Base-by-base conservation (phyloP, 306 rosid species). In the Dryas alaskensis region DNA sequence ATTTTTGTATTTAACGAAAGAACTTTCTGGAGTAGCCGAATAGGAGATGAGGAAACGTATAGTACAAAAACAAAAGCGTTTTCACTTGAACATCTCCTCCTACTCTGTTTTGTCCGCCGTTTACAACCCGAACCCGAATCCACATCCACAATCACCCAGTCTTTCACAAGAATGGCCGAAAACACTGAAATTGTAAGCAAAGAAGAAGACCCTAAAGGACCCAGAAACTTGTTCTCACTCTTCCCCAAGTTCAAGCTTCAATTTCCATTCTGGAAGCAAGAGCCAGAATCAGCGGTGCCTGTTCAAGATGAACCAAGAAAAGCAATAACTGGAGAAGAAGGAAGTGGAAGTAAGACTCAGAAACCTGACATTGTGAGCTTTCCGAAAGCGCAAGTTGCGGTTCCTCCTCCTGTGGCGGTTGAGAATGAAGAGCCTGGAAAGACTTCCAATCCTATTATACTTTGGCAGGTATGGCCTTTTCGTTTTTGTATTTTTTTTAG, bases 361-460 rank as follows among this genome's bases (percentile, higher is more conserved):
- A 89, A 82, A 58, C 89, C 82, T 1, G 83, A 8, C n/a, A 48
- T 84, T 2, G 96, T 87, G 1, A 78, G 77, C 42, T 89, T 92
- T 52, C 92, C 99, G 0, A 87, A 85, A 45, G 59, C 82, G 13
- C 81, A 89, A 43, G 11, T 73, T 10, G 72, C 60, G 43, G 84
- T 75, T 70, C 83, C 89, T 31, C 75, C 87, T 2, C 84, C 92
- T 9, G 68, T 85, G 79, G 83, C 84, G 73, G 73, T 81, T 59
- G 90, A 94, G 27, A 66, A 69, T 51, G 90, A 91, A 3, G 80
- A 69, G 47, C 11, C 91, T 55, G 14, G 65, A 22, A 89, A 79
- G 81, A 87, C 96, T 78, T 83, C 96, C 69, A 86, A 89, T 78
- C 96, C 99, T 16, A 11, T 84, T n/a, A 67, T 92, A 2, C 57